Base-by-base conservation (phyloP, 805 yeast genomes). In the Wickerhamiella kazuoi region DNA sequence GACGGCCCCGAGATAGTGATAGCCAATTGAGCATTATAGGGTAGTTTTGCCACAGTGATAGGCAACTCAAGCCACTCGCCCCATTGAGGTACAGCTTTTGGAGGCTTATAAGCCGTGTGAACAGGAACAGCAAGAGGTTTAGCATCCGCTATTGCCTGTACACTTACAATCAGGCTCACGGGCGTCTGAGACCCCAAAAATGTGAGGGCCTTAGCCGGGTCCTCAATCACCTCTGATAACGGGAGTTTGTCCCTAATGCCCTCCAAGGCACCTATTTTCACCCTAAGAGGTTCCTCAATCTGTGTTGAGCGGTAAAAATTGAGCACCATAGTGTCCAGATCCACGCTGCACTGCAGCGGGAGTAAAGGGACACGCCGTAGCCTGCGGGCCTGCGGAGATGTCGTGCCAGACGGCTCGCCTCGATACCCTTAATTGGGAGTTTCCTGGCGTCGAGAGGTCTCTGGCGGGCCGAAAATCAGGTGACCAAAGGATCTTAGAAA, bases 61-160 rank as follows among this genome's bases (percentile, higher is more conserved):
- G 96, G 87, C 35, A 90, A 55, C 35, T 69, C 67, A 17, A 82
- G 56, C 79, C 83, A 77, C 43, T 74, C 72, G 47, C 77, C 69
- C 86, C 90, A 82, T 36, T 54, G 68, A 51, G 68, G 69, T 24
- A 44, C 35, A 20, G 48, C 41, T 42, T 63, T 61, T 1, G 51
- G 46, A 2, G 71, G 63, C 23, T 64, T 64, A 45, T 69, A 70
- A 2, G 70, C 56, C 0, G 76, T 67, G 6, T 63, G 60, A 2
- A 69, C 61, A 0, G 76, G 74, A 3, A 65, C 52, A 0, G 74
- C 66, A 19, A 72, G 40, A 1, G 72, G 68, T 42, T 67, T 60
- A 7, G 61, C 62, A 17, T 65, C 62, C 19, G 67, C 60, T 23
- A 53, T 56, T 0, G 72, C 61, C 43, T 67, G 71, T 0, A 60